Evolutionary conservation across 1,284 basidiomycete genomes (phyloP).

Genomic region (Ganoderma lingzhi): DNA sequence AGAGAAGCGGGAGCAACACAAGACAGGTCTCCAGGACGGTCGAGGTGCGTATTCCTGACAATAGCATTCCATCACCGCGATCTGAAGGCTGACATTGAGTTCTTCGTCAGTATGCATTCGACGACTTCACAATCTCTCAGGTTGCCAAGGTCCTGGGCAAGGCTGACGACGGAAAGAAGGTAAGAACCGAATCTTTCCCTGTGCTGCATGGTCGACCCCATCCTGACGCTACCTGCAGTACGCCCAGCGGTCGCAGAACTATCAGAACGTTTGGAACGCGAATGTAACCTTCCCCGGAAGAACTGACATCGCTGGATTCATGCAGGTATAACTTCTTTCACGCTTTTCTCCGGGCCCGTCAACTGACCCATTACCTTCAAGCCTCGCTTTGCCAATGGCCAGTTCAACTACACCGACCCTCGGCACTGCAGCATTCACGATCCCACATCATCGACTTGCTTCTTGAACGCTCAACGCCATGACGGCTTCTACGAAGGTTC

Average conservation of each 20-base stretch:
- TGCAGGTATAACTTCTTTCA: too few relatives aligned
- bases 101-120: conserved; percentile 57
- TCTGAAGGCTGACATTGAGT: too few relatives aligned
- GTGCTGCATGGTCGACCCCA: too few relatives aligned
- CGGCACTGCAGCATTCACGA: conserved; percentile 72
- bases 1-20: conserved; percentile 63
- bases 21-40: conserved; percentile 68
- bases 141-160: conserved; percentile 62
- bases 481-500: conserved; percentile 68
- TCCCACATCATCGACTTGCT: conserved; percentile 62
- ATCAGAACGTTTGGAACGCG: conserved; percentile 65
- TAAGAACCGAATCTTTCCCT: too few relatives aligned
- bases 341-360: too few relatives aligned
- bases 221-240: conserved; percentile 47
- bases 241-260: conserved; percentile 61
- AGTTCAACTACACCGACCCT: conserved; percentile 55
- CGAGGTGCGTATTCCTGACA: conserved; percentile 29
- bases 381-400: too few relatives aligned
- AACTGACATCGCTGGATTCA: too few relatives aligned
- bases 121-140: conserved; percentile 71
- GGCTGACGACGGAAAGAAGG: conserved; percentile 50
- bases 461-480: conserved; percentile 57
- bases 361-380: too few relatives aligned
- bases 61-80: too few relatives aligned
- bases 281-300: conserved; percentile 63